Evolutionary conservation across 2,329 filamentous ascomycete species (phyloP), one percentile per base, ranked within the genome.

Genomic region (Stylonectria norvegica): DNA sequence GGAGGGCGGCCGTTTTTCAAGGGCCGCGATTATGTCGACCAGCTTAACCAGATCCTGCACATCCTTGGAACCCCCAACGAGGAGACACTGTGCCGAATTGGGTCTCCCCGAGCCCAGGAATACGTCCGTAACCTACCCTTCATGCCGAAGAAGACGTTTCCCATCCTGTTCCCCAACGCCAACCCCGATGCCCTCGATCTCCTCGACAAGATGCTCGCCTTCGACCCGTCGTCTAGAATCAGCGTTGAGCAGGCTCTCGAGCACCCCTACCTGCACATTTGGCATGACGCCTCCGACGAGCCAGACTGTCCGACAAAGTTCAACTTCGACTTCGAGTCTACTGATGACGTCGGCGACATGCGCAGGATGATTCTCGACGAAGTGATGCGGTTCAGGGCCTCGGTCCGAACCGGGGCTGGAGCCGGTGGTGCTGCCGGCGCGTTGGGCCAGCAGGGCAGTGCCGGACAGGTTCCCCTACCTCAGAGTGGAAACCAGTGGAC

Each of bases 1-100:
- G 93, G 93, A 48, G 91, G 93, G 45, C 86, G 94, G 45, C 93
- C 93, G 30, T 98, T 98, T 77, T 97, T 98, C 78, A 98, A 98
- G 72, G 93, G 93, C 43, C 87, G 93, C 48, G 93, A 98, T 72
- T 98, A 98, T 61, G 93, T 98, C 66, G 93, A 98, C 69, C 93
- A 98, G 73, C 81, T 98, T 52, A 98, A 98, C 76, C 93, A 98
- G 71, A 98, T 98, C 61, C 79, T 98, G 40, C 90, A 97, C 73
- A 96, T 95, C 64, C 85, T 98, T 38, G 93, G 93, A 50, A 98
- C 91, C 2, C 93, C 93, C 28, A 95, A 91, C 61, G 91, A 97
- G 67, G 89, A 95, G 64, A 98, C 93, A 0, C 78, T 98, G 15
- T 84, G 81, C 18, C 87, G 93, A 51, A 98, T 98, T 61, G 93